Conservation (phyloP, 2,329 filamentous ascomycete species). For the Cercospora zeae-maydis region DNA sequence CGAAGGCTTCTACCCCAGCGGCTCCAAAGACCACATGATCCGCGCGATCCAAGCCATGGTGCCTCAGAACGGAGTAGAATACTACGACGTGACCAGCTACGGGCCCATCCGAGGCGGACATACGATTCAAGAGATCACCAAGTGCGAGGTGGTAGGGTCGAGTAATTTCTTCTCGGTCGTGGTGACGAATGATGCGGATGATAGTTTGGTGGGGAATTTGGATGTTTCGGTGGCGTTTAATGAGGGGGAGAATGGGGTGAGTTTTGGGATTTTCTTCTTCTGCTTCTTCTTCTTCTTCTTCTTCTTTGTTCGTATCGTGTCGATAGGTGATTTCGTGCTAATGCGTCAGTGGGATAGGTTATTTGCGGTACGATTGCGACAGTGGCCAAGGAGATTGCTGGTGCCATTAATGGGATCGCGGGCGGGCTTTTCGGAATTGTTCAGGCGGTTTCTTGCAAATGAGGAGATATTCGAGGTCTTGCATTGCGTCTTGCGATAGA, state of each 20-base stretch:
- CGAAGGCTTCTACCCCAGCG: not conserved
- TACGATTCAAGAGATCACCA: not conserved
- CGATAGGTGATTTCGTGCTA: not conserved
- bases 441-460: slow-evolving; percentile 2
- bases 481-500: not conserved
- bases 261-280: not conserved
- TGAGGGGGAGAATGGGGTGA: slow-evolving; percentile 4
- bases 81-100: not conserved
- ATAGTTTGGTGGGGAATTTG: not conserved
- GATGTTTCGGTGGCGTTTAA: not conserved
- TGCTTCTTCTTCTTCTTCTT: not conserved
- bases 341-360: not conserved
- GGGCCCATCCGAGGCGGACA: not conserved
- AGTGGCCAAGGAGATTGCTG: slow-evolving; percentile 4
- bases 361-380: slow-evolving; percentile 1
- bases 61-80: not conserved
- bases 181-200: not conserved
- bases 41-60: slow-evolving; percentile 5
- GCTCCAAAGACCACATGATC: slow-evolving; percentile 3
- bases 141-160: slow-evolving; percentile 1
- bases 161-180: slow-evolving; percentile 8
- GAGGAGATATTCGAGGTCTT: not conserved
- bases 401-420: slow-evolving; percentile 4
- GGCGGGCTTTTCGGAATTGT: slow-evolving; percentile 5
- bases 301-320: too few relatives aligned